Evolutionary conservation across 352 stramenopile genomes (phyloP).

Genomic region (Phytopythium vexans): DNA sequence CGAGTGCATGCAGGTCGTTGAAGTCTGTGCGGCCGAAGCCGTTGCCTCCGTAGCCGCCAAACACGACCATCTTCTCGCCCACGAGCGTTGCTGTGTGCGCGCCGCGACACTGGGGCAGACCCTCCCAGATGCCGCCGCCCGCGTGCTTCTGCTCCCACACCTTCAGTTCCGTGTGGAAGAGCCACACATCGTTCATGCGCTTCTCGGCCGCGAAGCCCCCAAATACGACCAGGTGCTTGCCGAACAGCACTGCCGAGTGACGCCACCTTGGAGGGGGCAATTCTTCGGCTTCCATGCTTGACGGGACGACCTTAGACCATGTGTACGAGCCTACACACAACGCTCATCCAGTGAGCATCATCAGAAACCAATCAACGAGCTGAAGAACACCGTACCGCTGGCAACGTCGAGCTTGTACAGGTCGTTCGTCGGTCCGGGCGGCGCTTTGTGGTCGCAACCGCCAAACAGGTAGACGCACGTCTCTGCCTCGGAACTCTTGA

Average conservation of each 20-base stretch:
- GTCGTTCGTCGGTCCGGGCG: conserved; percentile 92
- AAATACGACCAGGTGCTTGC: conserved; percentile 92
- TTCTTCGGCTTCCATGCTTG: conserved; percentile 33
- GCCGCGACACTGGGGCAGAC: conserved; percentile 87
- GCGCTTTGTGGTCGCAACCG: conserved; percentile 88
- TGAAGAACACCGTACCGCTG: conserved; percentile 30
- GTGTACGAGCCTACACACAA: conserved; percentile 38
- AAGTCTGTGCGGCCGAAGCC: conserved; percentile 94
- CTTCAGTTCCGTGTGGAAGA: conserved; percentile 93
- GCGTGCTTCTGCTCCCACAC: conserved; percentile 92
- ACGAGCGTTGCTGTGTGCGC: conserved; percentile 90
- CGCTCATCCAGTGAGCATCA: not conserved
- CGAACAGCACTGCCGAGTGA: conserved; percentile 77
- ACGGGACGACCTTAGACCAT: conserved; percentile 54
- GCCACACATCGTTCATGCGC: conserved; percentile 96
- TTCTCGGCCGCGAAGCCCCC: conserved; percentile 92
- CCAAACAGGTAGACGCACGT: conserved; percentile 83
- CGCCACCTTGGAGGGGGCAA: conserved; percentile 74
- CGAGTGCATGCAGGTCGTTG: conserved; percentile 92
- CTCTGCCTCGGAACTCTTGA: conserved; percentile 71
- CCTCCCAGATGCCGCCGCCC: conserved; percentile 78
- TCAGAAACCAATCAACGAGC: not conserved
- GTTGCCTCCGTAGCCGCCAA: conserved; percentile 96
- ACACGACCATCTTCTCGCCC: conserved; percentile 90
- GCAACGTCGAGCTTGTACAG: conserved; percentile 93